A percentile compares a stretch with the other conserved stretches of the same genome.
Conservation (phyloP, 805 yeast genomes). For the Danielozyma ontarioensis region DNA sequence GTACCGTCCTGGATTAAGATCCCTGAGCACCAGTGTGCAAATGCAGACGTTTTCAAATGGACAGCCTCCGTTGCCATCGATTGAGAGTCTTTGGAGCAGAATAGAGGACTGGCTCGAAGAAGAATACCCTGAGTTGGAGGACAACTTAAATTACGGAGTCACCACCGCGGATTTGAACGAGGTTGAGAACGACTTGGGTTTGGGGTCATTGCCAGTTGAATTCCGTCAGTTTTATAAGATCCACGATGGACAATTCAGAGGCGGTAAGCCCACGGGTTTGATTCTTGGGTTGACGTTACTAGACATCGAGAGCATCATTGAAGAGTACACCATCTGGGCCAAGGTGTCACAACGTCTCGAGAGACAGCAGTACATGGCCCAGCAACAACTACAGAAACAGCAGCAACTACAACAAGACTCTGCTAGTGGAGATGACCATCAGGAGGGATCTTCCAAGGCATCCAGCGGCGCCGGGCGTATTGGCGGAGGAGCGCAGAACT, state of each 20-base stretch:
- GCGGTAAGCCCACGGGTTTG: constrained; percentile 42
- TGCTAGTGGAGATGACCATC: too few relatives aligned
- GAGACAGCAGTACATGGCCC: constrained; percentile 26
- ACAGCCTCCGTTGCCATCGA: constrained; percentile 37
- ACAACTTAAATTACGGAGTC: constrained; percentile 37
- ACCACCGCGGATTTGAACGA: constrained; percentile 43
- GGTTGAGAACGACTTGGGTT: constrained; percentile 39
- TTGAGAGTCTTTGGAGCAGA: constrained; percentile 40
- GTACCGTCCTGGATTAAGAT: constrained; percentile 40
- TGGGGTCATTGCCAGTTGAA: constrained; percentile 39
- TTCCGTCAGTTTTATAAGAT: constrained; percentile 41
- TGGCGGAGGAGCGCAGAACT: constrained; percentile 12
- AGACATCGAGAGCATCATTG: constrained; percentile 39
- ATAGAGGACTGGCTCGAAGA: constrained; percentile 39
- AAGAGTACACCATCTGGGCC: constrained; percentile 38
- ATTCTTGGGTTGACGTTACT: constrained; percentile 38
- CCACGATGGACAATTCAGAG: constrained; percentile 43
- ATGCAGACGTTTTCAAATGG: constrained; percentile 43
- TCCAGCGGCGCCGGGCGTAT: too few relatives aligned
- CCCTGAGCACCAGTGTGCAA: constrained; percentile 38
- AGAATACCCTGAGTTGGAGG: constrained; percentile 43
- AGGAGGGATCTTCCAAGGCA: not conserved
- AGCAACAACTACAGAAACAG: constrained; percentile 20
- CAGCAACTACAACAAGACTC: too few relatives aligned
- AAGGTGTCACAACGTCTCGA: constrained; percentile 38